These are phyloP conservation scores for Actinomucor elegans DNA, from an alignment of 371 early-diverging fungal genomes.

Conservation along the genomic window DNA sequence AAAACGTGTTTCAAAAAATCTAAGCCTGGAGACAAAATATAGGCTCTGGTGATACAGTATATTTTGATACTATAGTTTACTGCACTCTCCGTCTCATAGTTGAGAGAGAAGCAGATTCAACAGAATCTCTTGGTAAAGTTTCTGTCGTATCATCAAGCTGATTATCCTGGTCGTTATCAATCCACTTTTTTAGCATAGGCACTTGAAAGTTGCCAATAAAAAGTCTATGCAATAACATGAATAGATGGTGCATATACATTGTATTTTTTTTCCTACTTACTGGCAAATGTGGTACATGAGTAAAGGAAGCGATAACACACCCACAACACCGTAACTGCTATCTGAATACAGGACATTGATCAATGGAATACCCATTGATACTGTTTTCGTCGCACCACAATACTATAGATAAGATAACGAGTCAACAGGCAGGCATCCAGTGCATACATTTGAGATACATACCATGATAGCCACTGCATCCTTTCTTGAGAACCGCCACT, in stretches of 20 bases:
- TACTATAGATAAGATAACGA: conserved; percentile 25
- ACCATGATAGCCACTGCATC: conserved; percentile 61
- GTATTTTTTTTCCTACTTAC: conserved; percentile 33
- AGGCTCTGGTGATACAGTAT: too few species aligned
- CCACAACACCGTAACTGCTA: conserved; percentile 49
- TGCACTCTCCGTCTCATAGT: conserved; percentile 4
- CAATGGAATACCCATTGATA: conserved; percentile 76
- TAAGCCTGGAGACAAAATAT: too few species aligned
- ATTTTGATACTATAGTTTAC: too few species aligned
- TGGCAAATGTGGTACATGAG: conserved; percentile 76
- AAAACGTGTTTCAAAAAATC: too few species aligned
- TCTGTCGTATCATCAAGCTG: neutral
- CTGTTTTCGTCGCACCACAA: conserved; percentile 78
- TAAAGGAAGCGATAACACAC: conserved; percentile 64
- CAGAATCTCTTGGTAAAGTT: neutral
- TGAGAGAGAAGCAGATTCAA: neutral
- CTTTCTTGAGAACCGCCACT: conserved; percentile 41
- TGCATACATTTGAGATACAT: neutral
- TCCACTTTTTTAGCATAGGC: conserved; percentile 57
- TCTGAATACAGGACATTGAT: conserved; percentile 69
- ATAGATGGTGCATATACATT: neutral
- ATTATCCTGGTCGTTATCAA: conserved; percentile 30
- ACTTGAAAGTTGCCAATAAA: conserved; percentile 69
- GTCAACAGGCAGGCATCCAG: neutral
- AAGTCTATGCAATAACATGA: conserved; percentile 33